Evolutionary conservation across 257 asterid genomes (phyloP).

Genomic region (Petunia secreta): DNA sequence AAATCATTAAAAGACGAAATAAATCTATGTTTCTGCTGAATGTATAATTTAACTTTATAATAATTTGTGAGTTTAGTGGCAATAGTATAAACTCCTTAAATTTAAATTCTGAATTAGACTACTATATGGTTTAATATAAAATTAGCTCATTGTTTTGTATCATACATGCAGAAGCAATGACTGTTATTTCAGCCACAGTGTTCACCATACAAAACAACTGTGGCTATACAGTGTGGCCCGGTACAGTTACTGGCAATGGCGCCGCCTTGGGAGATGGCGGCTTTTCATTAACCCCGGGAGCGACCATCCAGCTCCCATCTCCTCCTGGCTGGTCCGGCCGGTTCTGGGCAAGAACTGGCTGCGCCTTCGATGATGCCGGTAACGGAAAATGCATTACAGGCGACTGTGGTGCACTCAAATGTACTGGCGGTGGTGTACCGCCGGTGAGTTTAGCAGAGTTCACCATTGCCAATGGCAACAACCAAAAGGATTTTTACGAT

Average conservation of each 20-base stretch:
- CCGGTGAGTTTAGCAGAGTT: constrained; percentile 46
- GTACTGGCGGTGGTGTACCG: constrained; percentile 70
- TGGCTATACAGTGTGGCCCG: constrained; percentile 76
- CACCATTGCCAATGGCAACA: neutral
- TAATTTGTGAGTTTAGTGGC: too few species aligned
- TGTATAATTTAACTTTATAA: too few species aligned
- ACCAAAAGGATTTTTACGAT: neutral
- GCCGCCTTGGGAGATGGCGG: constrained; percentile 74
- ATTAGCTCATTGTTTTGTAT: neutral
- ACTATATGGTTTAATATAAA: too few species aligned
- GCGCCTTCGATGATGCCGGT: constrained; percentile 63
- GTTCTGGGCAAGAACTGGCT: constrained; percentile 83
- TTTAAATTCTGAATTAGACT: too few species aligned
- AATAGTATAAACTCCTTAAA: too few species aligned
- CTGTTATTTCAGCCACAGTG: constrained; percentile 44
- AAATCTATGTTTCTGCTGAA: too few species aligned
- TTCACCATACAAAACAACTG: constrained; percentile 78
- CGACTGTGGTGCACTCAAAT: constrained; percentile 58
- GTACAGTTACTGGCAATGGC: constrained; percentile 73
- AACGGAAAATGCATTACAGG: constrained; percentile 71
- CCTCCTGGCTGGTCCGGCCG: constrained; percentile 94
- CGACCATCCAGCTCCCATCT: constrained; percentile 56
- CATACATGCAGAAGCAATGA: constrained; percentile 38
- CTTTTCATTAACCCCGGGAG: constrained; percentile 64
- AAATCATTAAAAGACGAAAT: too few species aligned